These are phyloP conservation scores for Agarophyton chilense DNA, from an alignment of 23 red algal genomes.

Conservation along the genomic window DNA sequence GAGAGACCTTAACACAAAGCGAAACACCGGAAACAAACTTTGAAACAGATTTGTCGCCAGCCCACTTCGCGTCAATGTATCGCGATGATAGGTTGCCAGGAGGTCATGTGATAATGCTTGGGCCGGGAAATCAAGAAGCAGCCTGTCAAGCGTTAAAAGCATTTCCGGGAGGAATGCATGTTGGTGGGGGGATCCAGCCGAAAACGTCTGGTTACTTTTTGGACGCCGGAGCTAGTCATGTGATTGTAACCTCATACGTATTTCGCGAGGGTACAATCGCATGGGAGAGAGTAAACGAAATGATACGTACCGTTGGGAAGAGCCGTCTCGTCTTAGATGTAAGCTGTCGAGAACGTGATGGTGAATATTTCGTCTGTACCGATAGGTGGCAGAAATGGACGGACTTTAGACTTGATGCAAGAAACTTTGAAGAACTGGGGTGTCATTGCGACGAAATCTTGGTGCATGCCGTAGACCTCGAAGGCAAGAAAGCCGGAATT, in stretches of 20 bases:
- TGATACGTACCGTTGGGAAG: constrained; percentile 62
- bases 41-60: constrained; percentile 68
- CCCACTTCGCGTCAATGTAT: constrained; percentile 76
- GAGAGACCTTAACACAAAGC: constrained; percentile 69
- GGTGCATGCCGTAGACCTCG: constrained; percentile 96
- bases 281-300: constrained; percentile 66
- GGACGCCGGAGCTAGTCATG: constrained; percentile 86
- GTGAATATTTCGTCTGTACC: constrained; percentile 91
- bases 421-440: constrained; percentile 58
- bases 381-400: constrained; percentile 89
- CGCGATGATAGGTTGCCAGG: constrained; percentile 74
- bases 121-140: constrained; percentile 76
- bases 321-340: constrained; percentile 89
- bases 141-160: constrained; percentile 77
- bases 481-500: constrained; percentile 89
- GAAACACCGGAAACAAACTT: constrained; percentile 75
- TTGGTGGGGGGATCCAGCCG: constrained; percentile 92
- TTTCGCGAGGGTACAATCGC: constrained; percentile 81
- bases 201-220: constrained; percentile 66
- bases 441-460: constrained; percentile 87
- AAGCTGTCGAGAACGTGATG: constrained; percentile 72
- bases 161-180: constrained; percentile 86
- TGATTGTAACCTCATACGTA: constrained; percentile 98
- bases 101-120: constrained; percentile 96
- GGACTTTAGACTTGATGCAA: constrained; percentile 58